Evolutionary conservation across 306 rosid genomes (phyloP), one percentile per base, ranked within the genome.

Genomic region (Acmispon strigosus): DNA sequence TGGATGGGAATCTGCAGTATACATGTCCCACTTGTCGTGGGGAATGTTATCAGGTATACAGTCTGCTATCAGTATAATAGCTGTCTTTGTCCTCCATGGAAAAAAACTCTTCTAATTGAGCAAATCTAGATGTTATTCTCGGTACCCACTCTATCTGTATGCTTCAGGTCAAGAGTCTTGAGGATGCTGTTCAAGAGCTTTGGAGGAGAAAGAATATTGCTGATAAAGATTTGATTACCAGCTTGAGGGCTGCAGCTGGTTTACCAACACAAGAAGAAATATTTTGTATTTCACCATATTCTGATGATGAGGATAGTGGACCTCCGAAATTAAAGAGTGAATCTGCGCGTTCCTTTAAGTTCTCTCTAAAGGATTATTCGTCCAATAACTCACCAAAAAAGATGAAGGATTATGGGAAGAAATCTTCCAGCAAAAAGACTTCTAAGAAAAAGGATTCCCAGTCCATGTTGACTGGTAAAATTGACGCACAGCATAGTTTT

Each of bases 11-110:
- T 84, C 88, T 95, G 42, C 96, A 89, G 83, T 95, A 91, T 79
- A 95, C 82, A 76, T 95, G 99, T 62, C 89, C 97, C 5, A 90
- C 99, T 1, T 95, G 99, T 58, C 97, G 99, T 42, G 99, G 97
- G 70, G 99, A 95, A 76, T 87, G 99, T 78, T 87, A 91, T 67
- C 87, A 89, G 99, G 99, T 95, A 79, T 73, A 80, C 16, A n/a
- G 17, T 50, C 8, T 49, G 71, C 47, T 32, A 63, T 78, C 14
- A 13, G 27, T 50, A 63, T 13, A 9, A 10, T 37, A 50, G 34
- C 36, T 68, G 53, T 8, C 20, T 37, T 16, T 24, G 41, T 29
- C 51, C 27, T 53, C 10, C 43, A 9, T 29, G 14, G 13, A 39
- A 32, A n/a, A 37, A 69, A 15, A 27, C 34, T 27, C 37, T 36